Evolutionary conservation across 225 moss, liverwort and hornwort species (phyloP).

Genomic region (Ulota crispa): DNA sequence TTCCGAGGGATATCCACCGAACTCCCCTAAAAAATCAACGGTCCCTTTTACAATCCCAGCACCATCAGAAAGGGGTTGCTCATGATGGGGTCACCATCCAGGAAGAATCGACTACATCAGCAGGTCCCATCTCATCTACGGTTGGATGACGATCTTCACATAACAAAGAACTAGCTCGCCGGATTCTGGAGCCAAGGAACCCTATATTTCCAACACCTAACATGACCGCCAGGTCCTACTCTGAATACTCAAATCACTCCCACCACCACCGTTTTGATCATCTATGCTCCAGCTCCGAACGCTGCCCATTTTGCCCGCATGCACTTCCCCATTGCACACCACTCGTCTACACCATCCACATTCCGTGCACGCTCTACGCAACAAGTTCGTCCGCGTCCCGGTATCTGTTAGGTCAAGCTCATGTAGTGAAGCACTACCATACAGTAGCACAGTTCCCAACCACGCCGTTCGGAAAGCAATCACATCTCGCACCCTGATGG

Average conservation of each 20-base stretch:
- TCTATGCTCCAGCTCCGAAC: neutral
- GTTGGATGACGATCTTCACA: neutral
- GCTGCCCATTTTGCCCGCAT: neutral
- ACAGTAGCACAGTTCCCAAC: neutral
- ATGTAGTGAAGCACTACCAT: neutral
- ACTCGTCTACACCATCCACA: neutral
- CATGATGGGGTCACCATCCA: neutral
- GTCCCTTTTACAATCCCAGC: slow-evolving; percentile 10
- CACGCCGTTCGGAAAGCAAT: neutral
- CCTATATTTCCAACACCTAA: neutral
- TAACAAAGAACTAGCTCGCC: neutral
- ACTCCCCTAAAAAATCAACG: neutral
- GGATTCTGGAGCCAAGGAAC: neutral
- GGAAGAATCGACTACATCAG: neutral
- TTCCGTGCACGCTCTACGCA: neutral
- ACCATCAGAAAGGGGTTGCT: neutral
- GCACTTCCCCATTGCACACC: neutral
- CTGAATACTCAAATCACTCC: neutral
- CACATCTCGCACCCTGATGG: neutral
- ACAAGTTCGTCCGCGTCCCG: neutral
- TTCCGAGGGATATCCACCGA: neutral
- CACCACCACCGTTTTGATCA: neutral
- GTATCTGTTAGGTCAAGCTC: slow-evolving; percentile 3
- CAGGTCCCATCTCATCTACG: neutral
- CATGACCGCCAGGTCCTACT: neutral